These are phyloP conservation scores for Gastrolobium villosum DNA, from an alignment of 306 rosid species.

Conservation along the genomic window DNA sequence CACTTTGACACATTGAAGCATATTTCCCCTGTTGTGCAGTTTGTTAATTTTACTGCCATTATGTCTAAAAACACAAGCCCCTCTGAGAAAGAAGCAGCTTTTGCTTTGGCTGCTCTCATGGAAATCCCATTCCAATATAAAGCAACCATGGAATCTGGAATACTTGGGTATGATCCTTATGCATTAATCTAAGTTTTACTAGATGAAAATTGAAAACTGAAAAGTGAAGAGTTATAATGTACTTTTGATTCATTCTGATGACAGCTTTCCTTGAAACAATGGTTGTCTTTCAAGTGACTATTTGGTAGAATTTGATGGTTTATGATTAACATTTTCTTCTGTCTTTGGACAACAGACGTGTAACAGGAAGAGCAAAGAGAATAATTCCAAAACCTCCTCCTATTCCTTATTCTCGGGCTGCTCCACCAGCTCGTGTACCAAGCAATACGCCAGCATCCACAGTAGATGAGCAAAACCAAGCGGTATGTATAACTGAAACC, in stretches of 20 bases:
- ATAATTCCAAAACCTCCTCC: conserved; percentile 80
- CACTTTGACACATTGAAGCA: background rate
- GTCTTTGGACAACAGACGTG: conserved; percentile 58
- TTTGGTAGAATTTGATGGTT: conserved; percentile 13
- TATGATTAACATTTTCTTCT: background rate
- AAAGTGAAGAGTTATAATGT: background rate
- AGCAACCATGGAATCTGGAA: conserved; percentile 68
- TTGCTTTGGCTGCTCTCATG: conserved; percentile 97
- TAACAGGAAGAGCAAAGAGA: conserved; percentile 69
- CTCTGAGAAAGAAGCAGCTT: conserved; percentile 78
- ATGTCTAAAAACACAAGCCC: conserved; percentile 56
- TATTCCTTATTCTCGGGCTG: conserved; percentile 55
- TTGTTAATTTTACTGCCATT: conserved; percentile 84
- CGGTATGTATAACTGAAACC: conserved; percentile 49
- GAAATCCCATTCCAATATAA: conserved; percentile 92
- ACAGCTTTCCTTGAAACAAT: background rate
- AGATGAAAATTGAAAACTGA: background rate
- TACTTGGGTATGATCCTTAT: conserved; percentile 70
- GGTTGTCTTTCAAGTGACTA: conserved; percentile 6
- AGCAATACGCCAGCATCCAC: conserved; percentile 47
- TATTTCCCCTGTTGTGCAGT: conserved; percentile 54
- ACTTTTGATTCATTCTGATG: background rate
- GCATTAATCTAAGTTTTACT: conserved; percentile 2
- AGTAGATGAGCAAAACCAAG: conserved; percentile 61
- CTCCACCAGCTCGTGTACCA: conserved; percentile 44